A percentile compares a stretch with the other conserved stretches of the same genome.
phyloP scores from a whole-genome alignment of 352 stramenopile genomes.

The Phytophthora aleatoria region DNA sequence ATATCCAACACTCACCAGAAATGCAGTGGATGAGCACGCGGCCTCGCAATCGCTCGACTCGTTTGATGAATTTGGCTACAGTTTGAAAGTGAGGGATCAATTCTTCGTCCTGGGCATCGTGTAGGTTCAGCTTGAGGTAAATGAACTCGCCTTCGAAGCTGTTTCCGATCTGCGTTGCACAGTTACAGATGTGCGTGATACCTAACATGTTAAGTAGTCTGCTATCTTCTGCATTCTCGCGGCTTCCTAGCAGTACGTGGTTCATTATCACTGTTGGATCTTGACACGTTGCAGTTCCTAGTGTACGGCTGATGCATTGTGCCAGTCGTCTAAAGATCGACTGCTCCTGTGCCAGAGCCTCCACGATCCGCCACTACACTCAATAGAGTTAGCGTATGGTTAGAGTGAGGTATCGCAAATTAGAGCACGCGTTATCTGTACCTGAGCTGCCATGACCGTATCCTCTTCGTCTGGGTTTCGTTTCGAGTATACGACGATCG shows the following conservation, averaged over 20 bases:
- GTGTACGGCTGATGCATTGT: conserved; percentile 29
- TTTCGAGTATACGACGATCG: conserved; percentile 47
- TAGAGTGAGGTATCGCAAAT: neutral
- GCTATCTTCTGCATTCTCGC: conserved; percentile 47
- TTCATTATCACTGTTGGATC: conserved; percentile 47
- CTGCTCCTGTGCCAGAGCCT: conserved; percentile 39
- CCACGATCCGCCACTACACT: conserved; percentile 47
- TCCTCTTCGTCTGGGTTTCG: conserved; percentile 65
- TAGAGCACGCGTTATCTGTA: conserved; percentile 1
- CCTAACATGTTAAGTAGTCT: conserved; percentile 45
- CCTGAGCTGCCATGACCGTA: conserved; percentile 47
- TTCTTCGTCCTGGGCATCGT: conserved; percentile 57
- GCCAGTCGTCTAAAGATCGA: conserved; percentile 29
- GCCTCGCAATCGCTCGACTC: conserved; percentile 50
- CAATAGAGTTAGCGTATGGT: neutral
- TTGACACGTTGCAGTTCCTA: conserved; percentile 22
- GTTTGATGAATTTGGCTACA: conserved; percentile 56
- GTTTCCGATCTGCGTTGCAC: conserved; percentile 49
- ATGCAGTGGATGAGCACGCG: conserved; percentile 68
- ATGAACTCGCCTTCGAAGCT: conserved; percentile 73
- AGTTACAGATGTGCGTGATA: conserved; percentile 74
- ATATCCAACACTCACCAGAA: conserved; percentile 24
- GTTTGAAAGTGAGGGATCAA: conserved; percentile 61
- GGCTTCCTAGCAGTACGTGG: conserved; percentile 53
- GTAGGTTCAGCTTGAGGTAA: conserved; percentile 62